Percentiles rank a stretch among this genome's conserved stretches.
Evolutionary conservation across 2,329 filamentous ascomycete species (phyloP).

Genomic region (Colletotrichum navitas): DNA sequence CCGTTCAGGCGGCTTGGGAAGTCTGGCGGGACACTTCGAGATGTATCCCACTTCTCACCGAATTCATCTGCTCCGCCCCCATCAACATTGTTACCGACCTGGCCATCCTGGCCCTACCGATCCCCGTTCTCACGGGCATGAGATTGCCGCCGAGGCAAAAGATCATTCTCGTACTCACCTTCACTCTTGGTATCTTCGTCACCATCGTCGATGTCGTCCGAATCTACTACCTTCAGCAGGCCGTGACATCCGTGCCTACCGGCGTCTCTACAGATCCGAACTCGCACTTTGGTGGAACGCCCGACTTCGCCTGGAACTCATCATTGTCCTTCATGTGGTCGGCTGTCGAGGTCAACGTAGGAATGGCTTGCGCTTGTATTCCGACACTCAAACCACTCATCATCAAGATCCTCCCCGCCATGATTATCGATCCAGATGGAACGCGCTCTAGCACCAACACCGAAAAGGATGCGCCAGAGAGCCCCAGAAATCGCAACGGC

Average conservation of each 20-base stretch:
- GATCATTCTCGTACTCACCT: conserved; percentile 86
- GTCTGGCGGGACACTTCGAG: conserved; percentile 50
- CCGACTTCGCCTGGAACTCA: conserved; percentile 78
- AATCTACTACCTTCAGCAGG: conserved; percentile 89
- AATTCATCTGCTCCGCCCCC: conserved; percentile 81
- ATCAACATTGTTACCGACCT: conserved; percentile 94
- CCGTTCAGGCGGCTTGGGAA: conserved; percentile 77
- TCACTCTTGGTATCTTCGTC: conserved; percentile 88
- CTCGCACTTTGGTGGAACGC: conserved; percentile 64
- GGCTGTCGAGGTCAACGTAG: conserved; percentile 89
- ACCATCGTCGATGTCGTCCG: conserved; percentile 89
- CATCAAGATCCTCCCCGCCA: conserved; percentile 70
- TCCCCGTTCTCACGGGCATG: conserved; percentile 90
- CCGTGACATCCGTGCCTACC: conserved; percentile 62
- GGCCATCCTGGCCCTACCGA: conserved; percentile 86
- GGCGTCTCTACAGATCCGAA: conserved; percentile 52
- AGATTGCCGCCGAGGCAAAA: conserved; percentile 88
- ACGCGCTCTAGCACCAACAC: conserved; percentile 51
- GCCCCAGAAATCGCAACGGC: conserved; percentile 38
- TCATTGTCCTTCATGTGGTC: conserved; percentile 94
- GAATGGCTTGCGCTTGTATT: conserved; percentile 92
- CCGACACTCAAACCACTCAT: conserved; percentile 91
- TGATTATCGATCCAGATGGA: conserved; percentile 66
- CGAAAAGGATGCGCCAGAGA: conserved; percentile 46
- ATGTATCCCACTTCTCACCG: conserved; percentile 71